phyloP scores from a whole-genome alignment of 202 grass and related monocot genomes.

The Panicum hallii region DNA sequence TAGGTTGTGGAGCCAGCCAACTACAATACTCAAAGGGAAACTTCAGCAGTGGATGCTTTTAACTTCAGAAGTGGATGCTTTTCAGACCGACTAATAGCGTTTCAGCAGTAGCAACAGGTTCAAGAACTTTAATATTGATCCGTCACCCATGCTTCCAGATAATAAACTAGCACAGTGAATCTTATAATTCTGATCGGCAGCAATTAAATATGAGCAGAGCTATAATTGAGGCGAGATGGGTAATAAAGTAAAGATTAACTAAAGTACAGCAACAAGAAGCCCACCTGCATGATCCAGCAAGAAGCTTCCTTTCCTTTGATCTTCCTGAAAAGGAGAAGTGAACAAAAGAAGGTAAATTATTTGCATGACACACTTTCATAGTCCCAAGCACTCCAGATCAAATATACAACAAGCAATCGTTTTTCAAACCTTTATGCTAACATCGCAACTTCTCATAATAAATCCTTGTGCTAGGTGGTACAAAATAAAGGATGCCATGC shows the following conservation, averaged over 20 bases:
- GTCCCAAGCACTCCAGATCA: conserved; percentile 34
- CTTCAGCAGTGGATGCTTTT: conserved; percentile 44
- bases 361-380: conserved; percentile 42
- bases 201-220: conserved; percentile 46
- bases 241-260: conserved; percentile 38
- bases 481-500: not conserved
- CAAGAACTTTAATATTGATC: conserved; percentile 37
- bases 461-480: not conserved
- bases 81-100: conserved; percentile 40
- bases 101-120: conserved; percentile 37
- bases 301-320: conserved; percentile 66
- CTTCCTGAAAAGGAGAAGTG: conserved; percentile 58
- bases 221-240: conserved; percentile 32
- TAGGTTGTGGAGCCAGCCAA: conserved; percentile 35
- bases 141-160: conserved; percentile 32
- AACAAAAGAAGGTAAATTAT: conserved; percentile 48
- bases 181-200: conserved; percentile 42
- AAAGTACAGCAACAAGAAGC: conserved; percentile 42
- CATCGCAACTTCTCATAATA: conserved; percentile 28
- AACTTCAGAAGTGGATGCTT: conserved; percentile 48
- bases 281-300: conserved; percentile 50
- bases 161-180: conserved; percentile 49
- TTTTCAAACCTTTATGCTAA: conserved; percentile 32
- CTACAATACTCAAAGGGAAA: conserved; percentile 32
- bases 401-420: conserved; percentile 20